Conservation (phyloP, 2,329 filamentous ascomycete species). For the Penicillium sp. region DNA sequence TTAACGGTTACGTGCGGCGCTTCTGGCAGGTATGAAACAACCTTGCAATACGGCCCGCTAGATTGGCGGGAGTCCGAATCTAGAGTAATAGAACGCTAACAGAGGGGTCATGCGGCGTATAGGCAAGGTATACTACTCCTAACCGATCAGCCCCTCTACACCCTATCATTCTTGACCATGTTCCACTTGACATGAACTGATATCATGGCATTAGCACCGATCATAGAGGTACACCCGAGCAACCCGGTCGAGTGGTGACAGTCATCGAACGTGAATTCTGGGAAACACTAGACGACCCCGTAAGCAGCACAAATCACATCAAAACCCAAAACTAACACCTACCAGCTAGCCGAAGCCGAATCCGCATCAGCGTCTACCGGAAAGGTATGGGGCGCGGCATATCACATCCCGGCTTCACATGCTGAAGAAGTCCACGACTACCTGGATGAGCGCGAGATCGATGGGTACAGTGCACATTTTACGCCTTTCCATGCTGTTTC, state of each 20-base stretch:
- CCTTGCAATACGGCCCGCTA: background rate
- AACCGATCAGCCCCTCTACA: background rate
- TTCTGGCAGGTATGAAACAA: conserved; percentile 86
- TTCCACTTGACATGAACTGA: background rate
- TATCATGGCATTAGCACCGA: conserved; percentile 60
- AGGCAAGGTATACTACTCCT: conserved; percentile 30
- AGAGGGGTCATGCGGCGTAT: conserved; percentile 7
- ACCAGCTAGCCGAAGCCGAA: conserved; percentile 33
- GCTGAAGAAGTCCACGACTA: conserved; percentile 80
- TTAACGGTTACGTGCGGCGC: conserved; percentile 84
- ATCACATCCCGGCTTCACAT: conserved; percentile 67
- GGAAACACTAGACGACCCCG: conserved; percentile 65
- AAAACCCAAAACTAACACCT: background rate
- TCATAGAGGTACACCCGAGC: conserved; percentile 82
- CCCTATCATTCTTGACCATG: background rate
- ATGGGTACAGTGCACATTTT: conserved; percentile 92
- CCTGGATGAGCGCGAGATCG: conserved; percentile 93
- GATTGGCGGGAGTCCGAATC: background rate
- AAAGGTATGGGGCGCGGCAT: conserved; percentile 86
- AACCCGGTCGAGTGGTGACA: conserved; percentile 86
- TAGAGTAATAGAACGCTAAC: conserved; percentile 11
- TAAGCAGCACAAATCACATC: conserved; percentile 23
- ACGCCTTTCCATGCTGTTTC: conserved; percentile 68
- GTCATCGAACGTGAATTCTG: conserved; percentile 81
- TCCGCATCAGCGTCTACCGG: conserved; percentile 25